These are phyloP conservation scores for Acorus calamus DNA, from an alignment of 106 monocot genomes.

Conservation along the genomic window DNA sequence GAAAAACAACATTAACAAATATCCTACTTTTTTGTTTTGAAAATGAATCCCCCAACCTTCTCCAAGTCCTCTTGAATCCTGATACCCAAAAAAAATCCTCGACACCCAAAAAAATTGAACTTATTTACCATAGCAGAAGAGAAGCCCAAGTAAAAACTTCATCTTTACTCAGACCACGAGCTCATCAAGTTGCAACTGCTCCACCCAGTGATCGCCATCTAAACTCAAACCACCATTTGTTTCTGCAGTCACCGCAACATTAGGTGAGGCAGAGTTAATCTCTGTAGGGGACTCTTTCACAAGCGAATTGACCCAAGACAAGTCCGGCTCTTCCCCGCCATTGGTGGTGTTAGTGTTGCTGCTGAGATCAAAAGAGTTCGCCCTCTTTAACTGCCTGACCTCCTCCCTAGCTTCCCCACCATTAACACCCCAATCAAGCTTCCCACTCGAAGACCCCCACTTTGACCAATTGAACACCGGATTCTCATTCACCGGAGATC, in stretches of 20 bases:
- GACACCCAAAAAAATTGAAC: too few species aligned
- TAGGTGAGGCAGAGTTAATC: conserved; percentile 3
- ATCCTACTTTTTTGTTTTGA: too few species aligned
- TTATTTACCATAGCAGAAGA: background rate
- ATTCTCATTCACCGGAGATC: conserved; percentile 27
- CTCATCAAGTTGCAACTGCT: conserved; percentile 77
- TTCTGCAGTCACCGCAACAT: background rate
- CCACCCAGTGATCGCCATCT: conserved; percentile 36
- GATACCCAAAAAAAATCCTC: too few species aligned
- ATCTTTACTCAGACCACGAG: conserved; percentile 28
- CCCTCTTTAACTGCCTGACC: conserved; percentile 29
- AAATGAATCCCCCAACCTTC: too few species aligned
- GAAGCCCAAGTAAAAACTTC: conserved; percentile 2
- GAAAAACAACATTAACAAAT: too few species aligned
- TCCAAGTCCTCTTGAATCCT: too few species aligned
- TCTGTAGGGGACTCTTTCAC: conserved; percentile 59
- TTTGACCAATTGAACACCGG: conserved; percentile 20
- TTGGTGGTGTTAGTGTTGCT: background rate
- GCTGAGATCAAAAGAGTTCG: conserved; percentile 56
- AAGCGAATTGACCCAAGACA: conserved; percentile 71
- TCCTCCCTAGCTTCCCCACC: conserved; percentile 61
- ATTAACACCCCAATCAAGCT: conserved; percentile 56
- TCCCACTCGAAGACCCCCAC: conserved; percentile 52
- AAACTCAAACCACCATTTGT: conserved; percentile 12
- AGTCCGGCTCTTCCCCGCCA: conserved; percentile 55